Evolutionary conservation across 805 yeast genomes (phyloP), one percentile per base, ranked within the genome.

Genomic region (Lipomyces chichibuensis): DNA sequence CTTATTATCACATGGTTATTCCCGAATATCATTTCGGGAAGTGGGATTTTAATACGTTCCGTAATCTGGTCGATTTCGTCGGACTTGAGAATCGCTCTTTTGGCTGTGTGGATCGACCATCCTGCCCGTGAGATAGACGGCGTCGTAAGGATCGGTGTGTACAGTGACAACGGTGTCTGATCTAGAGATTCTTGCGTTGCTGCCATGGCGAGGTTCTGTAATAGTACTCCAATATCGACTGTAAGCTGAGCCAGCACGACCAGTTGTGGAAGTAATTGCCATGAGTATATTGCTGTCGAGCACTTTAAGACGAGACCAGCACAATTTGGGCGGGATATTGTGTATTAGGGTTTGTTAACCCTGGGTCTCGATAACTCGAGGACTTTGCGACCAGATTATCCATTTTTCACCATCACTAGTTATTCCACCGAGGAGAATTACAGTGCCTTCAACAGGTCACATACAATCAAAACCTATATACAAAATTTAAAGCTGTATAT

Each of bases 21-120:
- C 9, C 98, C 98, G 79, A 95, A 95, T 5, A 95, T 92, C 98
- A 95, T 95, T 77, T 95, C 99, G 0, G 99, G 99, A 55, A 94
- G 79, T 0, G 98, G 97, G 69, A 94, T 85, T 17, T 87, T 87
- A 62, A 89, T 83, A 3, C 84, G 84, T 14, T 73, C 76, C 67
- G 87, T 90, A 74, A 88, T 84, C 1, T 78, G 78, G 65, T 92
- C 97, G 65, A 94, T 84, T 74, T 92, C 97, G 1, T 77, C 81
- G 1, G 92, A 82, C 71, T 84, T 88, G 67, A 92, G 79, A 57
- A 94, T 94, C 0, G 98, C 96, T 60, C 85, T 84, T 76, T 92
- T 87, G 37, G 82, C 79, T 0, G 97, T 87, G 71, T 82, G 84
- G 8, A 95, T 84, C 63, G 86, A 85, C 98, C 98, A 94, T 63